These are phyloP conservation scores for Alloteropsis semialata DNA, from an alignment of 176 grass and related monocot genomes.

Conservation along the genomic window DNA sequence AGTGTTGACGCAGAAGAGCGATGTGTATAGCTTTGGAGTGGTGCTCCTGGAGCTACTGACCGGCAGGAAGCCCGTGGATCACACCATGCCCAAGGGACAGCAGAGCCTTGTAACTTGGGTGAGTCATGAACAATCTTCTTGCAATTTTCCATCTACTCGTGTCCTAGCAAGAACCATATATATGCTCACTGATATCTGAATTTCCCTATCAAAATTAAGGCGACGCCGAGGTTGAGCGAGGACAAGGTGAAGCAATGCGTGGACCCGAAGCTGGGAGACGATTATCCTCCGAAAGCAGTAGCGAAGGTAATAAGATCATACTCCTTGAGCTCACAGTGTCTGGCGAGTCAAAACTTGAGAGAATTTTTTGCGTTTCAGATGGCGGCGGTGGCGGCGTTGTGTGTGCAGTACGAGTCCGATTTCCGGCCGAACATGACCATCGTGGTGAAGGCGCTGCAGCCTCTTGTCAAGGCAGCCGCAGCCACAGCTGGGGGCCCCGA, in stretches of 20 bases:
- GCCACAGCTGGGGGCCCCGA: background rate
- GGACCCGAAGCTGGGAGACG: conserved; percentile 42
- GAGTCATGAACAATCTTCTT: background rate
- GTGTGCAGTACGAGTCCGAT: conserved; percentile 60
- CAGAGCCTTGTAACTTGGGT: conserved; percentile 64
- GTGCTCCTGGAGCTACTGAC: conserved; percentile 54
- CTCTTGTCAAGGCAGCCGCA: conserved; percentile 38
- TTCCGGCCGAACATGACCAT: conserved; percentile 71
- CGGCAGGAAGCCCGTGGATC: conserved; percentile 63
- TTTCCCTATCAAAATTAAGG: background rate
- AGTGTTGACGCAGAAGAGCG: conserved; percentile 53
- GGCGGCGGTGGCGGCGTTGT: conserved; percentile 54
- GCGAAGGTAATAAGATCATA: conserved; percentile 41
- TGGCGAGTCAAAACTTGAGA: background rate
- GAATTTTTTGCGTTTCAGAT: conserved; percentile 21
- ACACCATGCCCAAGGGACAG: conserved; percentile 61
- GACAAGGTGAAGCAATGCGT: conserved; percentile 64
- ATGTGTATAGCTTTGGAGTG: conserved; percentile 58
- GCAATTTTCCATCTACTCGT: background rate
- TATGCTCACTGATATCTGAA: background rate
- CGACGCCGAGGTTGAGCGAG: conserved; percentile 56
- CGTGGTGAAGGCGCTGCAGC: conserved; percentile 67
- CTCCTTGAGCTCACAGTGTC: too few relatives aligned
- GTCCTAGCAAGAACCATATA: background rate
- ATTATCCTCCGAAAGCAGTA: conserved; percentile 57